These are phyloP conservation scores for Leccinum subfulvum DNA, from an alignment of 1,284 basidiomycete species.

Conservation along the genomic window DNA sequence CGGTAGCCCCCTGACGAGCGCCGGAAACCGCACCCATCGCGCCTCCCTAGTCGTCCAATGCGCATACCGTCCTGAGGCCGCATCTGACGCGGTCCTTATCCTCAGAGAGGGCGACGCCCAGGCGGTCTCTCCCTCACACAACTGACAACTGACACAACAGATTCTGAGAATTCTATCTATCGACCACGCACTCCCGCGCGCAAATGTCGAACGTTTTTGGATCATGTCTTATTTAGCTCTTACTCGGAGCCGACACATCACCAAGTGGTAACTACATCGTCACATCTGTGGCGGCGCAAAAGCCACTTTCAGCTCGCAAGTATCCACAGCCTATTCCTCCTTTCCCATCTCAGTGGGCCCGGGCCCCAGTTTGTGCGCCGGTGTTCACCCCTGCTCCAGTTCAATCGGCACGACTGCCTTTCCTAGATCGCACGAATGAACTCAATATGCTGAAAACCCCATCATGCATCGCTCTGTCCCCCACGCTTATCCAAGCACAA, in stretches of 20 bases:
- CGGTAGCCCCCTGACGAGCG: no score
- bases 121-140: no score
- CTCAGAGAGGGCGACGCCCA: no score
- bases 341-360: constrained; percentile 28
- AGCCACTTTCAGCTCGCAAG: constrained; percentile 32
- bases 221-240: no score
- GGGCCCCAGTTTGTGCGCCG: constrained; percentile 21
- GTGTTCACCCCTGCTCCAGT: constrained; percentile 24
- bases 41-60: no score
- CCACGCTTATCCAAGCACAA: constrained; percentile 24
- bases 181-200: no score
- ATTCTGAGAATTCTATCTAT: no score
- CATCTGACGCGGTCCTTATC: no score
- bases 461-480: constrained; percentile 50
- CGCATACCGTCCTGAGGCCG: no score
- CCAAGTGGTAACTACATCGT: constrained; percentile 25
- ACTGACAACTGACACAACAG: no score
- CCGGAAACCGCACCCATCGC: no score
- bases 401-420: constrained; percentile 16
- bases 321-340: constrained; percentile 31
- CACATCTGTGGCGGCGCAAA: constrained; percentile 19
- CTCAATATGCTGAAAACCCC: constrained; percentile 48
- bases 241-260: constrained; percentile 16
- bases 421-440: constrained; percentile 35
- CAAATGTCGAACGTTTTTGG: no score